Evolutionary conservation across 306 rosid species (phyloP).

Genomic region (Potentilla sterilis): DNA sequence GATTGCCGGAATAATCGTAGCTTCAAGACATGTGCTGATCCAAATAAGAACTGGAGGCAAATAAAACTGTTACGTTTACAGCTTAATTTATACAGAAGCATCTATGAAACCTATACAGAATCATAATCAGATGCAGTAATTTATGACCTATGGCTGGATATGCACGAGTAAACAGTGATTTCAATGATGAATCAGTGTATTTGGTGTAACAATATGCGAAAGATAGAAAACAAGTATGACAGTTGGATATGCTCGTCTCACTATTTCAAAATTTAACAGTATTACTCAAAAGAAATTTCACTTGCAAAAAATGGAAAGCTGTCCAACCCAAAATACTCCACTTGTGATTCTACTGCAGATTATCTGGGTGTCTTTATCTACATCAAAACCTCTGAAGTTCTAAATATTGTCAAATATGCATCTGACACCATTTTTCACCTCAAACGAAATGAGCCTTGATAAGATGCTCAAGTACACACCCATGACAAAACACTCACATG

Average conservation of each 20-base stretch:
- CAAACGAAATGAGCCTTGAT: not conserved
- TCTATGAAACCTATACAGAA: not conserved
- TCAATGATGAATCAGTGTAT: not conserved
- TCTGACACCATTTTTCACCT: not conserved
- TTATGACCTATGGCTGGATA: not conserved
- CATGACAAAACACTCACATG: not conserved
- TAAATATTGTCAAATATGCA: not conserved
- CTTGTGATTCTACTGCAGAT: not conserved
- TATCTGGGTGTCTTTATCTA: not conserved
- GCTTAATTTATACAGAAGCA: not conserved
- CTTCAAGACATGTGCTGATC: constrained; percentile 59
- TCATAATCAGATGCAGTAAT: not conserved
- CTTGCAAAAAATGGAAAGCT: not conserved
- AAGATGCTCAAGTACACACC: not conserved
- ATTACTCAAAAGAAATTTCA: not conserved
- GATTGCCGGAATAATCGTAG: constrained; percentile 63
- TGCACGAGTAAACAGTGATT: not conserved
- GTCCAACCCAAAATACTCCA: not conserved
- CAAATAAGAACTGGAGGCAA: constrained; percentile 65
- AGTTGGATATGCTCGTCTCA: not conserved
- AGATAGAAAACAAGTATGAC: not conserved
- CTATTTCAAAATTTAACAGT: not conserved
- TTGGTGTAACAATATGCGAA: not conserved
- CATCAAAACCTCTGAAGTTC: not conserved
- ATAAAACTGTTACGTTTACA: not conserved